phyloP scores from a whole-genome alignment of 148 eudicot species.

The Beta vulgaris region DNA sequence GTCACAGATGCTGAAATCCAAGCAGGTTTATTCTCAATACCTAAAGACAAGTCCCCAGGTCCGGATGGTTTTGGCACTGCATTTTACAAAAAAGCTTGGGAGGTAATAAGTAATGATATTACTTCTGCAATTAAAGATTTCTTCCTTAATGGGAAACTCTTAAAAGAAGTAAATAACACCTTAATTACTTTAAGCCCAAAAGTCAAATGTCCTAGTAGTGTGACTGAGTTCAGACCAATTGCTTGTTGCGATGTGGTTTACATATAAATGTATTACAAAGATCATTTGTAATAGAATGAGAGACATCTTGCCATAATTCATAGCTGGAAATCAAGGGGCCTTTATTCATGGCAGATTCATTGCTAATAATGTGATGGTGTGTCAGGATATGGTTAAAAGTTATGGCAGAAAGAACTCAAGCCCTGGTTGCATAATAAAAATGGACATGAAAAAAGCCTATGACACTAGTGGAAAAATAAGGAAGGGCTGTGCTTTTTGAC shows the following conservation, averaged over 20 bases:
- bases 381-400: too few relatives aligned
- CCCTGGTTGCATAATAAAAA: too few relatives aligned
- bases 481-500: too few relatives aligned
- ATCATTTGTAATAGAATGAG: not conserved
- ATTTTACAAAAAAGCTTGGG: not conserved
- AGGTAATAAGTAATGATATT: not conserved
- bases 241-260: not conserved
- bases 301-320: not conserved
- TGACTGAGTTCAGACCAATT: not conserved
- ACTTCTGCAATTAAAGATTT: not conserved
- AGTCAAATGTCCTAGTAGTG: not conserved
- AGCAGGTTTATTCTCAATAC: not conserved
- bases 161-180: not conserved
- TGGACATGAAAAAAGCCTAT: too few relatives aligned
- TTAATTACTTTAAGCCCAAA: not conserved
- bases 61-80: not conserved
- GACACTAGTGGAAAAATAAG: too few relatives aligned
- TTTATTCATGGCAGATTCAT: too few relatives aligned
- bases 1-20: not conserved
- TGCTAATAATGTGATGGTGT: too few relatives aligned
- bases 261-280: not conserved
- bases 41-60: not conserved
- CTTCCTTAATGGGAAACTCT: not conserved
- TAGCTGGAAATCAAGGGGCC: not conserved
- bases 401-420: too few relatives aligned